phyloP scores from a whole-genome alignment of 78 protist species.

The Dictyostelium capitatum region DNA sequence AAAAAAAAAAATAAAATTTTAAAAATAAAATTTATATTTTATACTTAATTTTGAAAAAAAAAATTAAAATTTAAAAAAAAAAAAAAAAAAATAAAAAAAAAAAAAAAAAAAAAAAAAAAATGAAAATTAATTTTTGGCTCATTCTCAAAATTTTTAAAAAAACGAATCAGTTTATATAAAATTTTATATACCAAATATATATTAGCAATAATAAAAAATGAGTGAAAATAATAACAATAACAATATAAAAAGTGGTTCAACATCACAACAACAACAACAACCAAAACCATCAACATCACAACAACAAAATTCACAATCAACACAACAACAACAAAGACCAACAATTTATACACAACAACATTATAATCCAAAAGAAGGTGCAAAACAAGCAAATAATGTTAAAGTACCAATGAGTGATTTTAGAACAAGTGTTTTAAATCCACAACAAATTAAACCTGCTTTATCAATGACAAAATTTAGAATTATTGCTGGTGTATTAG shows the following conservation, averaged over 20 bases:
- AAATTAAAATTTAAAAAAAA: too few relatives aligned
- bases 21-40: too few relatives aligned
- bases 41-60: too few relatives aligned
- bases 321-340: neutral
- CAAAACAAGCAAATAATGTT: neutral
- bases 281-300: neutral
- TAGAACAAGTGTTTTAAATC: neutral
- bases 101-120: neutral
- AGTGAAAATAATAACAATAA: neutral
- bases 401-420: neutral
- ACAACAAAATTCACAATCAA: neutral
- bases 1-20: too few relatives aligned
- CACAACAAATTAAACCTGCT: neutral
- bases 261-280: neutral
- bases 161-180: neutral
- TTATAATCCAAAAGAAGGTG: neutral
- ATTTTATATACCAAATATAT: too few relatives aligned
- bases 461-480: constrained; percentile 21
- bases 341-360: neutral
- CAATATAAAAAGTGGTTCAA: neutral
- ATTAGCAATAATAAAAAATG: neutral
- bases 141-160: neutral
- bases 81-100: too few relatives aligned
- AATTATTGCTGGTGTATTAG: constrained; percentile 18
- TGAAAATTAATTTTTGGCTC: neutral